phyloP scores from a whole-genome alignment of 352 stramenopile species.

The Pelagophyceae sp. region DNA sequence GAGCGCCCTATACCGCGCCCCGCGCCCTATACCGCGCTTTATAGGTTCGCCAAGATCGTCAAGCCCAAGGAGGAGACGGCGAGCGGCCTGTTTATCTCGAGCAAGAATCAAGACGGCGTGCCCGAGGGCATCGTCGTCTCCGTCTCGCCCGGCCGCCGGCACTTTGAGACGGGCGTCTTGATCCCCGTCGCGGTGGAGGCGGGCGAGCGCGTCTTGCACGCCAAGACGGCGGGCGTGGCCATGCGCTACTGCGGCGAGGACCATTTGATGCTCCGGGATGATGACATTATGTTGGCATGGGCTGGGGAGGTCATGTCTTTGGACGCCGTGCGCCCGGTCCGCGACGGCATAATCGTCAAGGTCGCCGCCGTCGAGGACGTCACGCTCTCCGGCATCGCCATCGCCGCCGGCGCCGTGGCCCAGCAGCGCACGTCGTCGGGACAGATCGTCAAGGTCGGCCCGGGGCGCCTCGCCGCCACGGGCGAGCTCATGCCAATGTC shows the following conservation, averaged over 20 bases:
- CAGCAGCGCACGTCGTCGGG: constrained; percentile 48
- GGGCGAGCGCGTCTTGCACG: constrained; percentile 51
- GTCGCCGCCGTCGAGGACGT: constrained; percentile 40
- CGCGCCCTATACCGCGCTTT: too few relatives aligned
- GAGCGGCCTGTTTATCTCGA: neutral
- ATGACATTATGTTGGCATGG: constrained; percentile 52
- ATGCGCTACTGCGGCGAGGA: constrained; percentile 56
- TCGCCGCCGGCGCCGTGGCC: constrained; percentile 45
- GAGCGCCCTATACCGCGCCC: too few relatives aligned
- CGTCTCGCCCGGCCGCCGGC: neutral
- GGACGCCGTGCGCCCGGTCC: constrained; percentile 44
- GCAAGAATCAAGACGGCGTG: neutral
- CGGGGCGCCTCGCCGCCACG: constrained; percentile 46
- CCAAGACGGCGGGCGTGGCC: constrained; percentile 49
- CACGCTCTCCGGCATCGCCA: constrained; percentile 49
- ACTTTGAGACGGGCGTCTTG: constrained; percentile 37
- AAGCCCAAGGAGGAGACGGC: neutral
- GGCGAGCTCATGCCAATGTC: constrained; percentile 42
- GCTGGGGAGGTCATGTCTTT: constrained; percentile 47
- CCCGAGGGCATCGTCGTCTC: neutral
- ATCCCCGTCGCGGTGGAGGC: constrained; percentile 43
- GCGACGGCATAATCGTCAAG: constrained; percentile 54
- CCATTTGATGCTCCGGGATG: constrained; percentile 55
- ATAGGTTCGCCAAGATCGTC: neutral
- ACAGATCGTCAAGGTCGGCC: constrained; percentile 48